Evolutionary conservation across 129 eudicot species (phyloP).

Genomic region (Escallonia rubra): DNA sequence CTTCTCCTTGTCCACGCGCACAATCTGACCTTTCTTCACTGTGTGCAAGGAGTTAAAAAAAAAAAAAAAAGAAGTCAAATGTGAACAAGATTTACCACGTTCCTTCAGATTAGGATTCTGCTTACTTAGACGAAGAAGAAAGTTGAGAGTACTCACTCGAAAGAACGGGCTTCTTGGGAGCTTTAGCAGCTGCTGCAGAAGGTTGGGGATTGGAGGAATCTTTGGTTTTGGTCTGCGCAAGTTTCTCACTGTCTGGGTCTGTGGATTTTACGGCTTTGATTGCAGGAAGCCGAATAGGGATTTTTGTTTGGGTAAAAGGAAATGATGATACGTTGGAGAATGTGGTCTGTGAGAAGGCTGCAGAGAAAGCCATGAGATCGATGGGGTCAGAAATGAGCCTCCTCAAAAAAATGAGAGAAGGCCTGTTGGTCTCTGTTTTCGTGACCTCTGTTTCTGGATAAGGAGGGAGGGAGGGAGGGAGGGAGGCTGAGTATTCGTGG

Average conservation of each 20-base stretch:
- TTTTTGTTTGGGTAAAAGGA: slow-evolving; percentile 4
- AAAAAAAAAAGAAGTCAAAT: neutral
- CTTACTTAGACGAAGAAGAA: neutral
- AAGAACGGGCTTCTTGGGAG: slow-evolving; percentile 74
- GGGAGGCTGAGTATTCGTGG: too few species aligned
- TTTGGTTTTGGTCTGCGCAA: slow-evolving; percentile 23
- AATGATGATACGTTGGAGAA: slow-evolving; percentile 24
- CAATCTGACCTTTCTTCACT: slow-evolving; percentile 98
- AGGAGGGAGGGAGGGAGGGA: slow-evolving; percentile 1
- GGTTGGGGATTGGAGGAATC: slow-evolving; percentile 19
- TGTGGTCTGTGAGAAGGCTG: slow-evolving; percentile 24
- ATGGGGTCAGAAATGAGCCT: neutral
- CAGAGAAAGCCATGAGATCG: slow-evolving; percentile 28
- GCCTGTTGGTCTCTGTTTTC: neutral
- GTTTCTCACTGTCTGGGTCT: slow-evolving; percentile 38
- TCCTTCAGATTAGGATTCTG: neutral
- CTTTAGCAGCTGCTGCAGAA: slow-evolving; percentile 33
- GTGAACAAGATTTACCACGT: neutral
- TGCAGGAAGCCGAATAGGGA: slow-evolving; percentile 1
- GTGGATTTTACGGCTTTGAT: slow-evolving; percentile 49
- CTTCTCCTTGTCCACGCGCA: slow-evolving; percentile 91
- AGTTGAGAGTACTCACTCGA: slow-evolving; percentile 43
- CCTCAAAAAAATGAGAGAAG: neutral
- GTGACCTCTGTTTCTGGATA: slow-evolving; percentile 17
- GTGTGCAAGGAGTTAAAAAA: slow-evolving; percentile 17